These are phyloP conservation scores for Begonia loranthoides DNA, from an alignment of 306 rosid species.

Conservation along the genomic window DNA sequence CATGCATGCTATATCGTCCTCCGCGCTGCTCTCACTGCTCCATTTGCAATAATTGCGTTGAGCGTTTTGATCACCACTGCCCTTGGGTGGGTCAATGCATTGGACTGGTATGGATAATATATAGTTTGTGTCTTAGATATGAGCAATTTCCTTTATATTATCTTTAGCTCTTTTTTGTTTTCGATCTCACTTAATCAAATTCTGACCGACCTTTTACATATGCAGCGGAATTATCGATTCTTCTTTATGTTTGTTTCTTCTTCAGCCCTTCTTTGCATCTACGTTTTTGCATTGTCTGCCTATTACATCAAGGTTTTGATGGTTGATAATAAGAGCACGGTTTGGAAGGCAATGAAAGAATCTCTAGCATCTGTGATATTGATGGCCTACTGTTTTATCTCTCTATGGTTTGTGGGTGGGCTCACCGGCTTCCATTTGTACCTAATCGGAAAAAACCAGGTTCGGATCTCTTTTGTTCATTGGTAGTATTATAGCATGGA, in stretches of 20 bases:
- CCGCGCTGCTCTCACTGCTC: conserved; percentile 98
- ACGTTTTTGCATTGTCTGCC: conserved; percentile 90
- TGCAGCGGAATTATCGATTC: conserved; percentile 98
- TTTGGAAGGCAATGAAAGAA: conserved; percentile 89
- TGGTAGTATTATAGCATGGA: too few relatives aligned
- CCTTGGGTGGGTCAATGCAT: conserved; percentile 99
- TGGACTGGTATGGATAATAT: conserved; percentile 56
- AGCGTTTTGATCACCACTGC: conserved; percentile 94
- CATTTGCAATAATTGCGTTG: conserved; percentile 92
- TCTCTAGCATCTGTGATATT: conserved; percentile 89
- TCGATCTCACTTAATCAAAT: not conserved
- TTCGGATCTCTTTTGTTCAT: not conserved
- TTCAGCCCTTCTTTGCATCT: conserved; percentile 86
- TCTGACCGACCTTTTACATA: not conserved
- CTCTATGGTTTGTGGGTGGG: conserved; percentile 98
- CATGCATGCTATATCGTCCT: conserved; percentile 92
- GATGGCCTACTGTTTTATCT: conserved; percentile 72
- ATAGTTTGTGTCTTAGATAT: not conserved
- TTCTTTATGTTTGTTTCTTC: conserved; percentile 98
- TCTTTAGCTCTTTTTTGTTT: not conserved
- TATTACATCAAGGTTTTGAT: conserved; percentile 67
- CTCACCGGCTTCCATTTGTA: conserved; percentile 95
- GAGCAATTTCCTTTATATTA: not conserved
- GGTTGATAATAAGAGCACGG: conserved; percentile 47
- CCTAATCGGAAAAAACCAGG: conserved; percentile 93